Conservation (phyloP, 2,329 filamentous ascomycete species). For the Ascochyta lentis region DNA sequence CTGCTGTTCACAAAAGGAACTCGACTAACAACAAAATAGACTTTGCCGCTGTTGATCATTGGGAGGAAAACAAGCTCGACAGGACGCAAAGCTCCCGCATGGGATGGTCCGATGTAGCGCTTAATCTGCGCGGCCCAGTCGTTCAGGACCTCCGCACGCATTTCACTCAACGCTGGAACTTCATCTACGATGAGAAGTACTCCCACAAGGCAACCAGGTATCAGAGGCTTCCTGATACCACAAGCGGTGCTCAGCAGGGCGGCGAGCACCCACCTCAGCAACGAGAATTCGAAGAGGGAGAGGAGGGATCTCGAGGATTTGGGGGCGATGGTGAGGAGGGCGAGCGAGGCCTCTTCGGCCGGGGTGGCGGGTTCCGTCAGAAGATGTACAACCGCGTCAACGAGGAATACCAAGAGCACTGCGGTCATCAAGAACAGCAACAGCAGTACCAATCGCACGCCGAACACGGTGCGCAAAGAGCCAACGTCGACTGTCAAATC, state of each 20-base stretch:
- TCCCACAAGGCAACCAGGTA: slow-evolving; percentile 62
- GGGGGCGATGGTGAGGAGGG: slow-evolving; percentile 39
- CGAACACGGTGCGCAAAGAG: slow-evolving; percentile 39
- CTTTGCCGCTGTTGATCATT: slow-evolving; percentile 77
- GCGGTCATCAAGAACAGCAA: slow-evolving; percentile 27
- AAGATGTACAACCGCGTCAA: slow-evolving; percentile 37
- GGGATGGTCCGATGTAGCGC: slow-evolving; percentile 89
- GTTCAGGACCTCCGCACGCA: slow-evolving; percentile 77
- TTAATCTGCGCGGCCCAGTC: slow-evolving; percentile 77
- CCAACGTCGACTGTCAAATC: slow-evolving; percentile 45
- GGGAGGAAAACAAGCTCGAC: slow-evolving; percentile 86
- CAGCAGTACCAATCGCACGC: slow-evolving; percentile 37
- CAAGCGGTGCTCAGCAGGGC: slow-evolving; percentile 42
- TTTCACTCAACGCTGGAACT: slow-evolving; percentile 90
- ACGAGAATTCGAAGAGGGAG: slow-evolving; percentile 42
- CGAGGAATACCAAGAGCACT: slow-evolving; percentile 35
- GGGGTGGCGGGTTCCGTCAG: slow-evolving; percentile 35
- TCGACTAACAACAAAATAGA: slow-evolving; percentile 49
- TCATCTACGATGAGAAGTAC: slow-evolving; percentile 86
- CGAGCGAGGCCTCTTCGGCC: slow-evolving; percentile 44
- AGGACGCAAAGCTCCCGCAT: slow-evolving; percentile 80
- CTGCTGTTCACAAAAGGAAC: too few species aligned
- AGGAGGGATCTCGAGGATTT: slow-evolving; percentile 47
- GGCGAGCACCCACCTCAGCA: slow-evolving; percentile 52
- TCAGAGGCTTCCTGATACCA: slow-evolving; percentile 37